Evolutionary conservation across 129 eudicot genomes (phyloP).

Genomic region (Apium graveolens): DNA sequence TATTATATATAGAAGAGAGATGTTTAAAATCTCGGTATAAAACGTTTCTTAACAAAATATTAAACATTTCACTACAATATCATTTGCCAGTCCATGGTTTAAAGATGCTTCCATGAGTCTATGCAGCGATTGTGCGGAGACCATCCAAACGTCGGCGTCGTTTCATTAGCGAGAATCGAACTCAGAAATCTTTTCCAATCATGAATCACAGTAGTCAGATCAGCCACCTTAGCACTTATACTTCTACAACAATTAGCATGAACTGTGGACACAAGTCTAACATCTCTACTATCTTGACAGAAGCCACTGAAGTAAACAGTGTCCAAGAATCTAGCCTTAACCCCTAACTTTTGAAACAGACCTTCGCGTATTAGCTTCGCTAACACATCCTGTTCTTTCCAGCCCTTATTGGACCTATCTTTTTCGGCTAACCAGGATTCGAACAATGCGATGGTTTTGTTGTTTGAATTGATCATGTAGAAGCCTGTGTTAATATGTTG

Average conservation of each 20-base stretch:
- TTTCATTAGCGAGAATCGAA: neutral
- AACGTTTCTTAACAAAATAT: no score
- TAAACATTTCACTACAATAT: no score
- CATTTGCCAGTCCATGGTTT: neutral
- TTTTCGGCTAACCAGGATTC: slow-evolving; percentile 12
- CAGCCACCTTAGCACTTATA: slow-evolving; percentile 22
- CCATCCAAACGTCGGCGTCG: neutral
- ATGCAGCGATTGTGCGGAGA: neutral
- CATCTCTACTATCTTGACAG: slow-evolving; percentile 22
- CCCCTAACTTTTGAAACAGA: slow-evolving; percentile 1
- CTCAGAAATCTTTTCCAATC: slow-evolving; percentile 19
- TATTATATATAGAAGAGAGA: no score
- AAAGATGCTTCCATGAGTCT: slow-evolving; percentile 8
- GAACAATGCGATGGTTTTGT: slow-evolving; percentile 19
- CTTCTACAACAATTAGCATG: slow-evolving; percentile 26
- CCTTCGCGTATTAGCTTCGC: neutral
- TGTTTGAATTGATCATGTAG: slow-evolving; percentile 26
- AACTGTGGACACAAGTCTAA: slow-evolving; percentile 8
- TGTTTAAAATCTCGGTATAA: no score
- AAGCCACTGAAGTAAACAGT: slow-evolving; percentile 21
- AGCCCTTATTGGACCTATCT: slow-evolving; percentile 6
- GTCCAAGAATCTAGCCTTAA: slow-evolving; percentile 16
- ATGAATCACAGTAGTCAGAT: slow-evolving; percentile 14
- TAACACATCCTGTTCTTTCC: slow-evolving; percentile 22
- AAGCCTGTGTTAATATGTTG: slow-evolving; percentile 29